A percentile compares a stretch with the other conserved stretches of the same genome.
Evolutionary conservation across 1,139 yeast species (phyloP).

Genomic region (Yamadazyma atlantica): DNA sequence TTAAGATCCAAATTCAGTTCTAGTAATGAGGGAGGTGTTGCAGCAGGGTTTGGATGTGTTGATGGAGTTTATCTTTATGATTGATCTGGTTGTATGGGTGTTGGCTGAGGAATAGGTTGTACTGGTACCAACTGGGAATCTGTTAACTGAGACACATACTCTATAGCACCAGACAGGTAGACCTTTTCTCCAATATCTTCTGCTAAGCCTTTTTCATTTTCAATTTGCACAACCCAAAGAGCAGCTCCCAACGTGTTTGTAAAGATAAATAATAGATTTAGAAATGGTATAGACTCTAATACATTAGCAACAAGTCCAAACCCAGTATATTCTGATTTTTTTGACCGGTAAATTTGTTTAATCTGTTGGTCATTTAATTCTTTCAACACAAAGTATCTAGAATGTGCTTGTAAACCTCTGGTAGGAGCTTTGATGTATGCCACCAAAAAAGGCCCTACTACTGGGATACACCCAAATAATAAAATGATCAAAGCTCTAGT

Average conservation of each 20-base stretch:
- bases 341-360: constrained; percentile 24
- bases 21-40: constrained; percentile 96
- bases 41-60: constrained; percentile 97
- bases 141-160: too few relatives aligned
- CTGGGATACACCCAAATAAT: constrained; percentile 53
- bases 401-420: constrained; percentile 56
- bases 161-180: neutral
- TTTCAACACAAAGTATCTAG: constrained; percentile 60
- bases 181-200: neutral
- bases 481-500: constrained; percentile 30
- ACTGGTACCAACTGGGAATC: too few relatives aligned
- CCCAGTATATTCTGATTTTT: constrained; percentile 36
- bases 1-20: constrained; percentile 83
- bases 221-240: constrained; percentile 56
- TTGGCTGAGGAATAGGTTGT: too few relatives aligned
- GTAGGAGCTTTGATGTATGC: constrained; percentile 58
- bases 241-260: constrained; percentile 75
- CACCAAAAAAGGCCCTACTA: constrained; percentile 59
- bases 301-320: constrained; percentile 62
- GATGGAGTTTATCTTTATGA: constrained; percentile 59
- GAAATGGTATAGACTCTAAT: constrained; percentile 60
- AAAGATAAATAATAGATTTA: constrained; percentile 61
- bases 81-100: too few relatives aligned
- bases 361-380: constrained; percentile 48
- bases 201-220: constrained; percentile 11